These are phyloP conservation scores for Fusarium dlaminii DNA, from an alignment of 2,329 filamentous ascomycete genomes.

Conservation along the genomic window DNA sequence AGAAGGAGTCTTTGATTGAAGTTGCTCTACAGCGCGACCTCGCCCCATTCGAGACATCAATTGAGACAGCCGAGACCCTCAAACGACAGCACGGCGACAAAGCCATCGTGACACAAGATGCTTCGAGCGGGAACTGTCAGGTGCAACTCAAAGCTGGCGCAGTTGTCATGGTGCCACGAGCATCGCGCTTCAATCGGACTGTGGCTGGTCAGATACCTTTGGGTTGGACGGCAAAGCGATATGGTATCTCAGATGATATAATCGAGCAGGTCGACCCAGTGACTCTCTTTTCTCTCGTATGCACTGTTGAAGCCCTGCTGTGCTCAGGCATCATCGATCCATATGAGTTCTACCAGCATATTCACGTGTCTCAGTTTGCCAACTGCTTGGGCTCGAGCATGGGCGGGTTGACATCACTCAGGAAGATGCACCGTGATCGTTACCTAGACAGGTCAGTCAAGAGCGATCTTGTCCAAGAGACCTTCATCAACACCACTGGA, in stretches of 20 bases:
- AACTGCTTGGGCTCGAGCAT: conserved; percentile 96
- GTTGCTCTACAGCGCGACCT: not conserved
- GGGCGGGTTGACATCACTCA: conserved; percentile 84
- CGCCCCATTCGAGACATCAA: not conserved
- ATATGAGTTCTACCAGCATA: conserved; percentile 97
- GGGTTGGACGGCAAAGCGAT: conserved; percentile 91
- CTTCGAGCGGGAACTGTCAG: conserved; percentile 47
- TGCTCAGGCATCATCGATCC: conserved; percentile 92
- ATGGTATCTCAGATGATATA: conserved; percentile 93
- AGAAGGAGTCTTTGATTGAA: not conserved
- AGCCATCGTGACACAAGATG: not conserved
- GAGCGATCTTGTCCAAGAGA: conserved; percentile 47
- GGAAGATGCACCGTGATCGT: conserved; percentile 85
- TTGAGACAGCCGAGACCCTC: not conserved
- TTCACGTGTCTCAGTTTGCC: conserved; percentile 91
- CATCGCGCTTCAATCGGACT: conserved; percentile 48
- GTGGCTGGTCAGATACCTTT: conserved; percentile 94
- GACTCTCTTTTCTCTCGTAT: conserved; percentile 88
- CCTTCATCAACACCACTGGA: not conserved
- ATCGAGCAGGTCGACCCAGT: conserved; percentile 93
- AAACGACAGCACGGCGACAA: not conserved
- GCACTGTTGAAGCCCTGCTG: conserved; percentile 84
- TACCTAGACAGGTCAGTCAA: conserved; percentile 87
- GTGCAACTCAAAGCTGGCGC: conserved; percentile 62
- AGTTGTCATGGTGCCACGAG: not conserved